Percentiles rank a stretch among this genome's conserved stretches.
Conservation (phyloP, 2,329 filamentous ascomycete genomes). For the Fusarium oxysporum region DNA sequence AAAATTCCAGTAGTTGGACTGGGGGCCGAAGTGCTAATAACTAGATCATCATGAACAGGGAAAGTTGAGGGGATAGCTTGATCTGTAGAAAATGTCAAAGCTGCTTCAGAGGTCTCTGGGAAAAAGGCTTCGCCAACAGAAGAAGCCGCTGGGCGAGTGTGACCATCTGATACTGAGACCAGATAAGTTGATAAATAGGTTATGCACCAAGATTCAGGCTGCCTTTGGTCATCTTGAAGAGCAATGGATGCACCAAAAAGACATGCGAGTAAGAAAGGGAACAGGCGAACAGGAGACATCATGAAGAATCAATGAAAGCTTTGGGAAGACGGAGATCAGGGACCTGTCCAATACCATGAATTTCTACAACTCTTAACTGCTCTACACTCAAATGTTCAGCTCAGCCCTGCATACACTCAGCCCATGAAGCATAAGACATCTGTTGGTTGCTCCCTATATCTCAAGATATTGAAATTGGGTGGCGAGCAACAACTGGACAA, state of each 20-base stretch:
- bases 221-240: neutral
- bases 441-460: neutral
- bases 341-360: neutral
- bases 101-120: neutral
- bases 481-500: neutral
- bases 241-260: neutral
- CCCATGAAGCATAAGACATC: neutral
- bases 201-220: neutral
- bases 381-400: neutral
- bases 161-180: neutral
- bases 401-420: neutral
- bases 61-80: neutral
- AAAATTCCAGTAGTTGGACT: neutral
- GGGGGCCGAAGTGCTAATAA: neutral
- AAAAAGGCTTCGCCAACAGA: neutral
- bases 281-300: neutral
- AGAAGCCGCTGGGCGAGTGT: neutral
- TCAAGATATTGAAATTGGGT: too few species aligned
- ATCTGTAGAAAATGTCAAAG: neutral
- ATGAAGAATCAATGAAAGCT: neutral
- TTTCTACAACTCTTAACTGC: neutral
- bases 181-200: slow-evolving; percentile 9
- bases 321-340: neutral
- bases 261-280: neutral
- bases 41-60: neutral